Conservation (phyloP, 257 asterid genomes). For the Solanum pinnatisectum region DNA sequence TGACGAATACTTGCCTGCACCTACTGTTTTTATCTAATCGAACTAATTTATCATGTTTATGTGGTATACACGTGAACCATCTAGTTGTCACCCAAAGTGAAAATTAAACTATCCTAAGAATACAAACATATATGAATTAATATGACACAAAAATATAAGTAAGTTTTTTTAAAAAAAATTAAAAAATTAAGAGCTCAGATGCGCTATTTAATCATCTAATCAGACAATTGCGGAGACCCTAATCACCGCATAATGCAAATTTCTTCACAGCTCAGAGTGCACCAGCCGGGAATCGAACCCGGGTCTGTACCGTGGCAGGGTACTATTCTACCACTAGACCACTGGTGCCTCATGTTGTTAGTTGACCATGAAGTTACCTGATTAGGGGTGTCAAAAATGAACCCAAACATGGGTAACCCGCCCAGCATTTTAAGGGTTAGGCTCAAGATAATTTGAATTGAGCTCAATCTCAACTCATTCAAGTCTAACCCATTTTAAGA, state of each 20-base stretch:
- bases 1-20: neutral
- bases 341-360: conserved; percentile 36
- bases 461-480: no score
- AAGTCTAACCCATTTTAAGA: no score
- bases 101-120: neutral
- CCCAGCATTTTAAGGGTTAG: no score
- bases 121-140: neutral
- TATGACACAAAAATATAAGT: neutral
- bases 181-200: conserved; percentile 1
- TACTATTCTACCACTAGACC: conserved; percentile 90
- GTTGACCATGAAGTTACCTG: neutral
- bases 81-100: no score
- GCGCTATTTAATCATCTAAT: neutral
- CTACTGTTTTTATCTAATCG: neutral
- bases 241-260: neutral
- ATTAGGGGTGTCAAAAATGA: no score
- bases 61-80: neutral
- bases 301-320: conserved; percentile 88
- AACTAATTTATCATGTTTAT: neutral
- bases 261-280: conserved; percentile 16
- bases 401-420: no score
- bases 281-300: conserved; percentile 84
- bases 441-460: no score
- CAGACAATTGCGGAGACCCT: neutral
- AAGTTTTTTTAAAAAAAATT: neutral